Percentiles rank a stretch among this genome's conserved stretches.
These are phyloP conservation scores for Choiromyces venosus DNA, from an alignment of 495 filamentous ascomycete genomes.

Conservation along the genomic window DNA sequence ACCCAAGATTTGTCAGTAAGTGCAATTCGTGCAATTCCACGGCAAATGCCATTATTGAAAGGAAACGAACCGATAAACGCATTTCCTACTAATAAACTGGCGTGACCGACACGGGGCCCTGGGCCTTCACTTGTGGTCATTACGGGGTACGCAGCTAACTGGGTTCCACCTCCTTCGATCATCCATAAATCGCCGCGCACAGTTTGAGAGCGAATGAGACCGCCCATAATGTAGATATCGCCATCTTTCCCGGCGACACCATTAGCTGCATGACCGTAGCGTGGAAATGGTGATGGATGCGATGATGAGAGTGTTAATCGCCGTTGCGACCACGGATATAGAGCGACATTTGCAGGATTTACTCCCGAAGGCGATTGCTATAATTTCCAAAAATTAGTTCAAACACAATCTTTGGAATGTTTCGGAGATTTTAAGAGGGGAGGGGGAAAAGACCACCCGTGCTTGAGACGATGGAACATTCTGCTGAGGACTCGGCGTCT, in stretches of 20 bases:
- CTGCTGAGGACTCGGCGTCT: slow-evolving; percentile 41
- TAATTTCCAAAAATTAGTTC: slow-evolving; percentile 34
- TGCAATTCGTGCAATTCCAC: neutral
- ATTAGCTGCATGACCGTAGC: slow-evolving; percentile 96
- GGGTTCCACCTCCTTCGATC: slow-evolving; percentile 79
- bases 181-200: slow-evolving; percentile 98
- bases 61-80: slow-evolving; percentile 70
- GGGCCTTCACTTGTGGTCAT: slow-evolving; percentile 88
- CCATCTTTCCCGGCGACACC: slow-evolving; percentile 89
- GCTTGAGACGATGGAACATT: slow-evolving; percentile 28
- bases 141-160: slow-evolving; percentile 83
- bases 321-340: slow-evolving; percentile 95
- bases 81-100: slow-evolving; percentile 91
- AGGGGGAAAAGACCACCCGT: slow-evolving; percentile 3
- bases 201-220: slow-evolving; percentile 83
- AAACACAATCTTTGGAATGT: slow-evolving; percentile 8
- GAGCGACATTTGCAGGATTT: slow-evolving; percentile 46
- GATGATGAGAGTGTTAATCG: slow-evolving; percentile 77
- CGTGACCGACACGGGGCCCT: slow-evolving; percentile 90
- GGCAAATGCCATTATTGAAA: neutral
- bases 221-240: slow-evolving; percentile 96
- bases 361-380: slow-evolving; percentile 31
- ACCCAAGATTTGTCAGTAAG: slow-evolving; percentile 10
- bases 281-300: slow-evolving; percentile 83
- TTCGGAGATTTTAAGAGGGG: neutral